These are phyloP conservation scores for Primulina huaijiensis DNA, from an alignment of 257 asterid species.

Conservation along the genomic window DNA sequence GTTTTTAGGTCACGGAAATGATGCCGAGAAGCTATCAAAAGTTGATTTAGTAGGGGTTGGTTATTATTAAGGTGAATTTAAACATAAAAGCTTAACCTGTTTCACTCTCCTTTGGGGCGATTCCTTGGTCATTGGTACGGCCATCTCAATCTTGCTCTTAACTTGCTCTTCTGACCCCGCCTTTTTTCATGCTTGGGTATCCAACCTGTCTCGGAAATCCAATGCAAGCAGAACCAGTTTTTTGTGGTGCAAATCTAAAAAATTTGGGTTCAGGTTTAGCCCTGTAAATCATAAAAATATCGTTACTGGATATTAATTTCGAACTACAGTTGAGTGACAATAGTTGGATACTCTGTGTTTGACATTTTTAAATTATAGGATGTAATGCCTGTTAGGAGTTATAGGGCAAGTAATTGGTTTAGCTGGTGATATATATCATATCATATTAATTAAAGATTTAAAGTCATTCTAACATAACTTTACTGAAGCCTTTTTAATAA, in stretches of 20 bases:
- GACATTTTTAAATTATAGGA: background rate
- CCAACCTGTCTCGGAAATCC: too few relatives aligned
- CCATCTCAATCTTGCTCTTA: background rate
- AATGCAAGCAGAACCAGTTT: too few relatives aligned
- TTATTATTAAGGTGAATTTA: constrained; percentile 39
- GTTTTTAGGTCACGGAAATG: constrained; percentile 50
- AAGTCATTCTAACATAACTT: too few relatives aligned
- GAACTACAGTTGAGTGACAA: background rate
- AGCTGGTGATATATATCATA: background rate
- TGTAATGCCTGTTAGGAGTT: background rate
- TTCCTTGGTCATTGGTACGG: background rate
- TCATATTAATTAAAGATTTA: too few relatives aligned
- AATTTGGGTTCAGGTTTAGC: background rate
- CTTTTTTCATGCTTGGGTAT: background rate
- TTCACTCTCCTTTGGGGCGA: background rate
- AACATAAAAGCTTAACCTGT: background rate
- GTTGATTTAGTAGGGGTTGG: constrained; percentile 47
- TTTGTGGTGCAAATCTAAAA: too few relatives aligned
- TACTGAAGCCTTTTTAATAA: too few relatives aligned
- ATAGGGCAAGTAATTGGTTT: background rate
- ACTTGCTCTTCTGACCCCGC: background rate
- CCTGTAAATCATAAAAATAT: background rate
- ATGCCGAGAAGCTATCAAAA: constrained; percentile 32
- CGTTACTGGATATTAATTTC: background rate
- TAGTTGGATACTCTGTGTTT: background rate